phyloP scores from a whole-genome alignment of 805 yeast species.

The Cyberlindnera mississippiensis region DNA sequence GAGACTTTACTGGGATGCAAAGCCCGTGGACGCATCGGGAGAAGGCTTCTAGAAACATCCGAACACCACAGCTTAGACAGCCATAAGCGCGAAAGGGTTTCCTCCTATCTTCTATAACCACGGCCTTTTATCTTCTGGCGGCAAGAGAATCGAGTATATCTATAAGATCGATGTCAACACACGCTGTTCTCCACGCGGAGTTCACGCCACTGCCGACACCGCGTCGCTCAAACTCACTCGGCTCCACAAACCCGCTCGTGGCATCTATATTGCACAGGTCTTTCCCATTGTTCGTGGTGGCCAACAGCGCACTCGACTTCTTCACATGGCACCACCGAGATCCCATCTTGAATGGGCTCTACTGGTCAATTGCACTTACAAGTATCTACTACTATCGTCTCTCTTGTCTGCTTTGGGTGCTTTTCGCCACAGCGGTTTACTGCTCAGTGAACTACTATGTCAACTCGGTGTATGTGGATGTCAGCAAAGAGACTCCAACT shows the following conservation, averaged over 20 bases:
- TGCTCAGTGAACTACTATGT: slow-evolving; percentile 40
- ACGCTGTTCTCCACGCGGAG: slow-evolving; percentile 10
- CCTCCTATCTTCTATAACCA: no score
- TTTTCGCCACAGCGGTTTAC: slow-evolving; percentile 35
- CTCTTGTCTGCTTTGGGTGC: slow-evolving; percentile 28
- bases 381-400: slow-evolving; percentile 38
- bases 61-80: no score
- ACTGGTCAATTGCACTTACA: slow-evolving; percentile 34
- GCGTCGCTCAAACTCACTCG: slow-evolving; percentile 7
- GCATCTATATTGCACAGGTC: slow-evolving; percentile 40
- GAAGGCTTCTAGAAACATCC: no score
- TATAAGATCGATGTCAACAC: slow-evolving; percentile 3
- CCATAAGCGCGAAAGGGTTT: neutral
- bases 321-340: slow-evolving; percentile 48
- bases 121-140: no score
- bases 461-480: slow-evolving; percentile 39
- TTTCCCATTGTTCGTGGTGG: slow-evolving; percentile 41
- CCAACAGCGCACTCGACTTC: slow-evolving; percentile 39
- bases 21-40: no score
- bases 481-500: slow-evolving; percentile 42
- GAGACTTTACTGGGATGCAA: no score
- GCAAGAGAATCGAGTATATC: no score
- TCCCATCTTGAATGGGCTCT: slow-evolving; percentile 35
- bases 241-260: slow-evolving; percentile 31
- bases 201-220: slow-evolving; percentile 12